phyloP scores from a whole-genome alignment of 208 protist genomes.

The Leishmania aethiopica region DNA sequence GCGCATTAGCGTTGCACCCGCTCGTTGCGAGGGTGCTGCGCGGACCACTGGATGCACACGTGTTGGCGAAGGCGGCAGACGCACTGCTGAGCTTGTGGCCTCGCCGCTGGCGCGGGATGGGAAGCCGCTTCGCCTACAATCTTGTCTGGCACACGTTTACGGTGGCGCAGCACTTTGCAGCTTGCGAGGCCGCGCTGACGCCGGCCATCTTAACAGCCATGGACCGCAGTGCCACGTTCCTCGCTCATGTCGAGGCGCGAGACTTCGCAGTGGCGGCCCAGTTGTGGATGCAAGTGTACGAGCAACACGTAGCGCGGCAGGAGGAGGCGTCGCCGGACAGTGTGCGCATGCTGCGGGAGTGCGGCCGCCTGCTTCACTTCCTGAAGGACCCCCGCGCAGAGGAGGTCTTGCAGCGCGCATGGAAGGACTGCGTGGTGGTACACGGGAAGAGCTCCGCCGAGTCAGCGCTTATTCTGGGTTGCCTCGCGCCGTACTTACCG shows the following conservation, averaged over 20 bases:
- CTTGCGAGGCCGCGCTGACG: constrained; percentile 26
- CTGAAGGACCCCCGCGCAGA: constrained; percentile 57
- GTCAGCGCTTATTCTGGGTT: constrained; percentile 70
- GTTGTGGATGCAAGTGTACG: constrained; percentile 56
- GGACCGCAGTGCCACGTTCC: constrained; percentile 72
- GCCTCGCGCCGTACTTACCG: constrained; percentile 68
- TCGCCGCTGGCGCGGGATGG: constrained; percentile 72
- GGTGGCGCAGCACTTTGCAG: constrained; percentile 33
- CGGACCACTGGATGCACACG: not conserved
- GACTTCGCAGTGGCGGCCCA: constrained; percentile 67
- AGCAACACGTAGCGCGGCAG: constrained; percentile 9
- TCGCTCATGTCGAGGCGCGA: constrained; percentile 61
- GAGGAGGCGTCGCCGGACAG: constrained; percentile 33
- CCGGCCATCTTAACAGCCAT: constrained; percentile 46
- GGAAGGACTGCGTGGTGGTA: constrained; percentile 35
- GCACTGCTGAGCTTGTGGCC: constrained; percentile 66
- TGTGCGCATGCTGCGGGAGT: constrained; percentile 65
- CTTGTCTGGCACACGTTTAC: constrained; percentile 80
- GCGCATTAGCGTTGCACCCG: constrained; percentile 63
- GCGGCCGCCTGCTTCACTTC: constrained; percentile 78
- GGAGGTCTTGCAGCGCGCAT: constrained; percentile 56
- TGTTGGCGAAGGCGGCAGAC: constrained; percentile 33
- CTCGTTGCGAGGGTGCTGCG: constrained; percentile 52
- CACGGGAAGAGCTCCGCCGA: constrained; percentile 64
- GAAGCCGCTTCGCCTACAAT: constrained; percentile 53